Evolutionary conservation across 1,284 basidiomycete species (phyloP).

Genomic region (Marasmius oreades): DNA sequence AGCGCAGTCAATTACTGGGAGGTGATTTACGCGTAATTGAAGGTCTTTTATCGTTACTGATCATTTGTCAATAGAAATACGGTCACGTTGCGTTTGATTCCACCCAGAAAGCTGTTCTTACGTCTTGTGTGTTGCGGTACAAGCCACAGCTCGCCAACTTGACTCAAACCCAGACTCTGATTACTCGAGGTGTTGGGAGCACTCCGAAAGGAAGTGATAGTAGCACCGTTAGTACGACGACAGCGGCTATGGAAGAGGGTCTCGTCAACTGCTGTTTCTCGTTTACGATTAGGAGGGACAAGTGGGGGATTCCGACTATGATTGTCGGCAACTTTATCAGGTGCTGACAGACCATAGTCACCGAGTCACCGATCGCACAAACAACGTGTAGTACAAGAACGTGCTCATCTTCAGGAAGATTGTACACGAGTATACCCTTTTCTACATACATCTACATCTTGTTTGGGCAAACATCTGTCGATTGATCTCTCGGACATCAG

Average conservation of each 20-base stretch:
- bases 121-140: conserved; percentile 85
- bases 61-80: conserved; percentile 64
- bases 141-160: conserved; percentile 49
- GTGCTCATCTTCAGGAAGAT: too few relatives aligned
- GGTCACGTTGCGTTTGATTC: conserved; percentile 93
- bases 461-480: too few relatives aligned
- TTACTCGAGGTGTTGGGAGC: conserved; percentile 1
- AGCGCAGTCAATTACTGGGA: conserved; percentile 98
- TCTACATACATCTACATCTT: too few relatives aligned
- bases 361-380: neutral
- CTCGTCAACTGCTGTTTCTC: conserved; percentile 93
- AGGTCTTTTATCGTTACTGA: neutral
- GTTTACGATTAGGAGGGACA: conserved; percentile 91
- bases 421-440: too few relatives aligned
- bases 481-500: too few relatives aligned
- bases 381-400: too few relatives aligned
- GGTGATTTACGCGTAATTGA: conserved; percentile 41
- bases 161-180: neutral
- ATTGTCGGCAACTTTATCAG: conserved; percentile 86
- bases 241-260: conserved; percentile 51
- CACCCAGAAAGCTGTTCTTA: conserved; percentile 86
- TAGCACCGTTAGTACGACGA: conserved; percentile 22
- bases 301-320: conserved; percentile 90
- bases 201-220: conserved; percentile 23
- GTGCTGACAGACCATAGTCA: conserved; percentile 33